Evolutionary conservation across 1,139 yeast species (phyloP).

Genomic region (Yamadazyma songkhlaensis): DNA sequence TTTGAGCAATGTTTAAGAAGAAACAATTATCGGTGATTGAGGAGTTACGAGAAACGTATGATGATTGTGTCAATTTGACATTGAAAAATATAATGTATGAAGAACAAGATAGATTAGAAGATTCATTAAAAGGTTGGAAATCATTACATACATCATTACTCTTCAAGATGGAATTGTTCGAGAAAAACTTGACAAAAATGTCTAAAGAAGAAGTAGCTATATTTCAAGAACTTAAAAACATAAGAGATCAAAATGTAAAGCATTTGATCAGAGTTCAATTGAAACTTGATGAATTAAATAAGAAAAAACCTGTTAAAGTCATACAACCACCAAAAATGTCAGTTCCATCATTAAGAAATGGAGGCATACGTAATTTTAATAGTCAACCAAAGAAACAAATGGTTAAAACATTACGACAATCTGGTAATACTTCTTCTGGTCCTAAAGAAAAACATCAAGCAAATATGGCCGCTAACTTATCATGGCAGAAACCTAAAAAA

Average conservation of each 20-base stretch:
- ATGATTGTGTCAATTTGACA: conserved; percentile 58
- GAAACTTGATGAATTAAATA: conserved; percentile 36
- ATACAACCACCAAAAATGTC: conserved; percentile 14
- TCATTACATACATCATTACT: conserved; percentile 59
- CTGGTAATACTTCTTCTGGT: conserved; percentile 8
- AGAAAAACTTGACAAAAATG: conserved; percentile 36
- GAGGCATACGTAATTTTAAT: conserved; percentile 12
- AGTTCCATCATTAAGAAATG: conserved; percentile 30
- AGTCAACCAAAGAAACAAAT: conserved; percentile 15
- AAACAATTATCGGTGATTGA: conserved; percentile 53
- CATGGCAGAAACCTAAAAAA: conserved; percentile 26
- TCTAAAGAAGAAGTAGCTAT: conserved; percentile 41
- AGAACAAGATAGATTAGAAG: conserved; percentile 49
- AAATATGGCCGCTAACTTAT: conserved; percentile 45
- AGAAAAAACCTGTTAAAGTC: conserved; percentile 18
- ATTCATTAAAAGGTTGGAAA: conserved; percentile 72
- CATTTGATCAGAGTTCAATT: conserved; percentile 45
- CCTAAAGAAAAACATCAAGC: conserved; percentile 22
- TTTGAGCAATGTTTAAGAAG: conserved; percentile 27
- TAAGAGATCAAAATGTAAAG: conserved; percentile 51
- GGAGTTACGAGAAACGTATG: conserved; percentile 58
- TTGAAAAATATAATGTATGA: conserved; percentile 57
- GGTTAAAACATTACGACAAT: conserved; percentile 38
- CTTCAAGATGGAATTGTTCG: conserved; percentile 54
- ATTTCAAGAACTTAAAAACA: conserved; percentile 43